Percentiles rank a stretch among this genome's conserved stretches.
Evolutionary conservation across 2,329 filamentous ascomycete species (phyloP).

Genomic region (Orbilia oligospora): DNA sequence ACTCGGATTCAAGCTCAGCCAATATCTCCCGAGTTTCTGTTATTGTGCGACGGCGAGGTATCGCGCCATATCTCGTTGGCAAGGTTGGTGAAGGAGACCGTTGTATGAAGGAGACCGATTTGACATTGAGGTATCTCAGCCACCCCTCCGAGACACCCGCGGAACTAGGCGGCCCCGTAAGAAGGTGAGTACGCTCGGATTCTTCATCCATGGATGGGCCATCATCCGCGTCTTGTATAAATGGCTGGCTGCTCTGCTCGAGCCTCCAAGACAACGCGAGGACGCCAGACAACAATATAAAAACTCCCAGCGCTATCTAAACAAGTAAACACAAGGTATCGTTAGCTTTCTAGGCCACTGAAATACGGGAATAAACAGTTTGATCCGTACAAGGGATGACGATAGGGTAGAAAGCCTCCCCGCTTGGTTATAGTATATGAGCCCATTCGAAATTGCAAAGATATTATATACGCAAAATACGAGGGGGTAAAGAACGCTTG

Average conservation of each 20-base stretch:
- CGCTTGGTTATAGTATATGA: constrained; percentile 96
- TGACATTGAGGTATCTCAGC: constrained; percentile 44
- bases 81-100: constrained; percentile 30
- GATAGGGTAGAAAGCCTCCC: constrained; percentile 82
- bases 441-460: constrained; percentile 93
- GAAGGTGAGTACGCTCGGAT: constrained; percentile 35
- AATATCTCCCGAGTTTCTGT: constrained; percentile 55
- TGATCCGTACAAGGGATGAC: constrained; percentile 73
- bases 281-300: constrained; percentile 87
- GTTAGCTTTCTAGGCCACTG: not conserved
- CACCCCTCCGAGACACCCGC: constrained; percentile 27
- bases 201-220: constrained; percentile 67
- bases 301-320: constrained; percentile 84
- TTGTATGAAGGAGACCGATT: constrained; percentile 16
- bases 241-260: constrained; percentile 72
- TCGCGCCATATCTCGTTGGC: constrained; percentile 37
- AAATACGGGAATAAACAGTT: not conserved
- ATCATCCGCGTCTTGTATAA: constrained; percentile 76
- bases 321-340: not conserved
- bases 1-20: constrained; percentile 51
- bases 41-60: constrained; percentile 48
- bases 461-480: constrained; percentile 99
- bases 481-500: constrained; percentile 93
- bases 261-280: constrained; percentile 94
- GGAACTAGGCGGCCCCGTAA: constrained; percentile 28